Conservation (phyloP, 192 early-diverging fungal species). For the Entrophospora sp. region DNA sequence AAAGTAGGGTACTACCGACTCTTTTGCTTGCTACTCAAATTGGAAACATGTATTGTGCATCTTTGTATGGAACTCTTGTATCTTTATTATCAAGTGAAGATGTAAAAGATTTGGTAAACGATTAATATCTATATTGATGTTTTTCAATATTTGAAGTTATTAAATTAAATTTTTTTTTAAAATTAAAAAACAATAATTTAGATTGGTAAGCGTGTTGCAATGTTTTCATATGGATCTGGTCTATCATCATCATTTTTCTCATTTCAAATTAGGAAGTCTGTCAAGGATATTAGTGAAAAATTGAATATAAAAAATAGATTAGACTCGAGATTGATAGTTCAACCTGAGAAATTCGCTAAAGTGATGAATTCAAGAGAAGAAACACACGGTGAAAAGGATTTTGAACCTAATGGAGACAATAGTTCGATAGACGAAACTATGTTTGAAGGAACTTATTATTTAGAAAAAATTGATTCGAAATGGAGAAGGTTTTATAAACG, state of each 20-base stretch:
- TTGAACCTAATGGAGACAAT: constrained; percentile 61
- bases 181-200: constrained; percentile 13
- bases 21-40: constrained; percentile 79
- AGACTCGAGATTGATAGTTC: constrained; percentile 59
- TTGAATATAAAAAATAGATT: constrained; percentile 68
- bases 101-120: too few relatives aligned
- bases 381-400: constrained; percentile 75
- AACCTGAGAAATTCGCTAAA: constrained; percentile 68
- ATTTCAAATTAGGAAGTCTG: constrained; percentile 64
- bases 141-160: too few relatives aligned
- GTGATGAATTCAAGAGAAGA: constrained; percentile 83
- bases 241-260: constrained; percentile 93
- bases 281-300: constrained; percentile 46
- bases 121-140: too few relatives aligned
- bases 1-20: constrained; percentile 66
- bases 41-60: constrained; percentile 86
- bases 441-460: constrained; percentile 79
- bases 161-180: too few relatives aligned
- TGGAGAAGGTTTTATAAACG: constrained; percentile 84
- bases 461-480: constrained; percentile 83
- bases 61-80: constrained; percentile 57
- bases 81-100: constrained; percentile 74
- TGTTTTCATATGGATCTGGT: constrained; percentile 97
- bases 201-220: constrained; percentile 71
- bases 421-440: constrained; percentile 47